phyloP scores from a whole-genome alignment of 129 eudicot species.

The Apium graveolens region DNA sequence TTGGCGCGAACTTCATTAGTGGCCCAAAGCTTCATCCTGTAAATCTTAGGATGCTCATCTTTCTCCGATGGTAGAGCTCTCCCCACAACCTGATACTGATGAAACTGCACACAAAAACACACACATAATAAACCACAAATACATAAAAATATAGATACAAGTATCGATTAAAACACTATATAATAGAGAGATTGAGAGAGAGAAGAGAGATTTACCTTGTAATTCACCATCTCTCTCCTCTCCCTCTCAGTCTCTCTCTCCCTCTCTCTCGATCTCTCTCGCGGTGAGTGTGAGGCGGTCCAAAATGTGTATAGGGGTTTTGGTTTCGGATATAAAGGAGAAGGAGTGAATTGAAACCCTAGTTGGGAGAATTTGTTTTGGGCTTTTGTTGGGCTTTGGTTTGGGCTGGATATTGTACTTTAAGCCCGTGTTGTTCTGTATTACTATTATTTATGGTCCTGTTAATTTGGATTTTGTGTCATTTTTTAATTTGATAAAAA shows the following conservation, averaged over 20 bases:
- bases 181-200: not conserved
- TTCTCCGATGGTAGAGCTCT: conserved; percentile 78
- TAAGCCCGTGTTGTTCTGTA: not conserved
- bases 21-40: conserved; percentile 97
- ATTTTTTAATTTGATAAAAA: too few relatives aligned
- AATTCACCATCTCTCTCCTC: conserved; percentile 30
- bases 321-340: conserved; percentile 1
- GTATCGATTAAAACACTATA: not conserved
- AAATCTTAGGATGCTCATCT: conserved; percentile 90
- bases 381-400: not conserved
- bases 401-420: not conserved
- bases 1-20: conserved; percentile 96
- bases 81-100: conserved; percentile 95
- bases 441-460: too few relatives aligned
- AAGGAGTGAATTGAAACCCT: not conserved
- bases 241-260: not conserved
- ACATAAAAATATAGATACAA: not conserved
- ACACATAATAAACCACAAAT: not conserved
- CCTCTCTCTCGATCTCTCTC: conserved; percentile 7
- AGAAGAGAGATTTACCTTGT: conserved; percentile 21
- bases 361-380: not conserved
- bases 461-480: too few relatives aligned
- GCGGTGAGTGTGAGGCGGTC: not conserved
- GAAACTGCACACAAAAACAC: conserved; percentile 44
- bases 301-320: not conserved